phyloP scores from a whole-genome alignment of 2,329 filamentous ascomycete genomes.

The Aureobasidium vineae region DNA sequence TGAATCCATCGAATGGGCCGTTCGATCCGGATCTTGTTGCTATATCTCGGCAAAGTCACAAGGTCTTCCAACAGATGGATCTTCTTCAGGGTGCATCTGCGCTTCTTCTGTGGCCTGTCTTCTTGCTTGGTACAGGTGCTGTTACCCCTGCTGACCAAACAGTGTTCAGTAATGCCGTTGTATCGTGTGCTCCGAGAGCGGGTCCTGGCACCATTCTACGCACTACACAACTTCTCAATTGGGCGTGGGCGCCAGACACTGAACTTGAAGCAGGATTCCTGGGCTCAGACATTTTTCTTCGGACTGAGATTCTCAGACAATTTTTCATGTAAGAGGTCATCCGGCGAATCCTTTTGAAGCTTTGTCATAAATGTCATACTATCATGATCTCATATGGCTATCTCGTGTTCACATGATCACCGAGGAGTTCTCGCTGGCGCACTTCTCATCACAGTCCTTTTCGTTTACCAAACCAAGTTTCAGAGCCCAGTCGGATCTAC shows the following conservation, averaged over 20 bases:
- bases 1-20: constrained; percentile 2
- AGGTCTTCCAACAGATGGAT: constrained; percentile 9
- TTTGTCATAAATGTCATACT: background rate
- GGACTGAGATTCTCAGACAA: constrained; percentile 15
- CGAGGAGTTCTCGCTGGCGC: background rate
- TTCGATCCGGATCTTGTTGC: constrained; percentile 8
- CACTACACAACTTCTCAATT: background rate
- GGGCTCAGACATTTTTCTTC: constrained; percentile 14
- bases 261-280: constrained; percentile 12
- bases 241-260: constrained; percentile 2
- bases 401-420: background rate
- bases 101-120: constrained; percentile 2
- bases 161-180: background rate
- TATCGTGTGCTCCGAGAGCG: background rate
- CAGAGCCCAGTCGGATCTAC: constrained; percentile 41
- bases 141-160: constrained; percentile 3
- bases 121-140: constrained; percentile 12
- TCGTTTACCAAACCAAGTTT: constrained; percentile 40
- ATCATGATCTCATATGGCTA: background rate
- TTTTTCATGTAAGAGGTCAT: background rate
- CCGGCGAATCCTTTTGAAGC: too few species aligned
- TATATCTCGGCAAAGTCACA: constrained; percentile 6
- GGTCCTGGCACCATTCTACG: constrained; percentile 8
- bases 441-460: constrained; percentile 4
- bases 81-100: constrained; percentile 3